Base-by-base conservation (phyloP, 2,329 filamentous ascomycete species). In the Chaetomiaceae sp. region DNA sequence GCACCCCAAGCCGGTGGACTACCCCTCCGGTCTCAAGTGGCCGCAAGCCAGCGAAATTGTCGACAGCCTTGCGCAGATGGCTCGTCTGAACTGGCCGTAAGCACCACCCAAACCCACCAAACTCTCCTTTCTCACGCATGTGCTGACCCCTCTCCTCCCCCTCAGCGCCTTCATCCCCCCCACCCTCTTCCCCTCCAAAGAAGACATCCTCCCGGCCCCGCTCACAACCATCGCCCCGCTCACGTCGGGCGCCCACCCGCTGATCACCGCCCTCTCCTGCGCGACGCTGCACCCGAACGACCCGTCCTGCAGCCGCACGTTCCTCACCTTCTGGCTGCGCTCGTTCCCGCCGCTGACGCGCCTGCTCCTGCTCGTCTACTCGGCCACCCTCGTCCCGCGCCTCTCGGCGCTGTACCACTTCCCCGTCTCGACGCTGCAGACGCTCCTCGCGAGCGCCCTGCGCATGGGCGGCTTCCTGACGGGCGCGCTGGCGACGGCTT, bases 281-380 rank as follows among this genome's bases (percentile, higher is more conserved):
- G 92, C 92, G 1, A 78, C 92, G 2, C 81, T 97, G 2, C 92
- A 99, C 65, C 91, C 92, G 0, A 76, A 81, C 16, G 88, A 95
- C 62, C 91, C 92, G 1, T 95, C 88, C 16, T 99, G 92, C 68
- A 78, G 86, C 33, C 87, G 88, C 25, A 95, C 89, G 3, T 95
- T 91, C 66, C 72, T 96, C 40, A 87, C 88, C 54, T 95, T 93
- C 70, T 92, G 88, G 80, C 81, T 96, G 51, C 80, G 82, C 49
- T 85, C 89, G 1, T 93, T 96, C 67, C 90, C 91, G 0, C 75
- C 79, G 1, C 73, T 96, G 23, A 82, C 86, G 6, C 86, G 88
- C 53, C 81, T 93, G 72, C 86, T 93, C 69, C 79, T 90, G 3
- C 66, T 89, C 37, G 68, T 93, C 61, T 90, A 89, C 67, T 80